Evolutionary conservation across 2,329 filamentous ascomycete species (phyloP).

Genomic region (Simplicillium sp.): DNA sequence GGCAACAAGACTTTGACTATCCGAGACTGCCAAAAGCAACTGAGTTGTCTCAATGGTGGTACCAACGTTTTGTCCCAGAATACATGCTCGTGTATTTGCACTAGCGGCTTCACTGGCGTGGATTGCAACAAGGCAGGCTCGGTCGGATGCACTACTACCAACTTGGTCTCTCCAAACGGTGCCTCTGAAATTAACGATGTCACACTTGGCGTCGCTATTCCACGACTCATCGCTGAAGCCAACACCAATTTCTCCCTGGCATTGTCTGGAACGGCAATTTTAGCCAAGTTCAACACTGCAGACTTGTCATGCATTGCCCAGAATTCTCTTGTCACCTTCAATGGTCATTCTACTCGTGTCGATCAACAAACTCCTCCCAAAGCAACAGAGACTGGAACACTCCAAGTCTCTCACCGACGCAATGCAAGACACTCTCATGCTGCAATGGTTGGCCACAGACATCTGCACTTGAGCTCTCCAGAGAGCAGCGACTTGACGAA

Average conservation of each 20-base stretch:
- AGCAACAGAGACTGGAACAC: not conserved
- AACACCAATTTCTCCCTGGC: conserved; percentile 65
- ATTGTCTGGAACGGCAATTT: conserved; percentile 57
- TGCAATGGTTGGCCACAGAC: not conserved
- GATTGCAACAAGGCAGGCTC: conserved; percentile 38
- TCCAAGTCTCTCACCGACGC: not conserved
- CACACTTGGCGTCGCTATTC: conserved; percentile 72
- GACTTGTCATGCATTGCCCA: conserved; percentile 75
- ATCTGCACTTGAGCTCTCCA: not conserved
- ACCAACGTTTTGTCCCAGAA: conserved; percentile 59
- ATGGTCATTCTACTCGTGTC: conserved; percentile 38
- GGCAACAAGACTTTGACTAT: conserved; percentile 26
- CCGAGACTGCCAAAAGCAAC: conserved; percentile 47
- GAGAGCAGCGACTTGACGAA: not conserved
- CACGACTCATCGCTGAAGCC: conserved; percentile 59
- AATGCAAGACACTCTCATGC: too few relatives aligned
- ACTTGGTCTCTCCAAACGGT: conserved; percentile 28
- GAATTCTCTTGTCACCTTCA: conserved; percentile 82
- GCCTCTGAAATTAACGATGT: conserved; percentile 47
- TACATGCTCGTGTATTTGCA: conserved; percentile 77
- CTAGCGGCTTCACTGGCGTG: conserved; percentile 68
- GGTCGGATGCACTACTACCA: conserved; percentile 44
- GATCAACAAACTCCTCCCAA: conserved; percentile 11
- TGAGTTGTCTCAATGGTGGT: conserved; percentile 72
- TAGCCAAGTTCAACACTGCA: conserved; percentile 65